Base-by-base conservation (phyloP, 495 filamentous ascomycete genomes). In the Oleoguttula mirabilis region DNA sequence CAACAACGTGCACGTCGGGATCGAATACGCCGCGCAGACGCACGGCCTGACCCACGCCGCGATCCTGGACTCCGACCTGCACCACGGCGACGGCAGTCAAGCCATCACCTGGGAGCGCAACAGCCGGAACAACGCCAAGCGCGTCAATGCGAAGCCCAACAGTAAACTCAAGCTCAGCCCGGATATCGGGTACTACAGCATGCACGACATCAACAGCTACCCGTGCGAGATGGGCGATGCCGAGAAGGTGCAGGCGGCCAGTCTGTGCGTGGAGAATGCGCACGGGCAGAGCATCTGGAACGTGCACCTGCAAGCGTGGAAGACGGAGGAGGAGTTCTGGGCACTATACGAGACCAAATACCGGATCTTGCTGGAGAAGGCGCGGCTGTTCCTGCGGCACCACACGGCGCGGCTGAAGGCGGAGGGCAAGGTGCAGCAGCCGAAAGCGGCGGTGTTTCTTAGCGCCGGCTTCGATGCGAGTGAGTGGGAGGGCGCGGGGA, bases 161-260 rank as follows among this genome's bases (percentile, higher is more conserved):
- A 77, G 77, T 60, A 85, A 88, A 64, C n/a, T 43, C 2, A 47
- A 44, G 32, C 38, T 52, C 3, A 84, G 80, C 66, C 78, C 84
- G 0, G 76, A 81, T 6, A 86, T 94, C 47, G 92, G 88, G 1
- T 98, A 98, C 55, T 95, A 90, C 59, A 94, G 86, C 54, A 54
- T 96, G 31, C 90, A 98, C 58, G 90, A 98, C 58, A 94, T 98
- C 62, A 94, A 96, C 62, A 94, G 85, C 6, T 98, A 84, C 55
- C 90, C 90, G 0, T 98, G 90, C 58, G 90, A 96, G 56, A 68
- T 65, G 49, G 92, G 88, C 22, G 87, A 94, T 32, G 73, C 77
- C 28, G 84, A 88, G 6, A 95, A 95, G 57, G 75, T 96, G 36
- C 81, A 77, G 56, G 88, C 84, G 50, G 90, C 90, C 0, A 93